Percentiles rank a stretch among this genome's conserved stretches.
These are phyloP conservation scores for Plantago coronopus DNA, from an alignment of 305 asterid genomes.

Conservation along the genomic window DNA sequence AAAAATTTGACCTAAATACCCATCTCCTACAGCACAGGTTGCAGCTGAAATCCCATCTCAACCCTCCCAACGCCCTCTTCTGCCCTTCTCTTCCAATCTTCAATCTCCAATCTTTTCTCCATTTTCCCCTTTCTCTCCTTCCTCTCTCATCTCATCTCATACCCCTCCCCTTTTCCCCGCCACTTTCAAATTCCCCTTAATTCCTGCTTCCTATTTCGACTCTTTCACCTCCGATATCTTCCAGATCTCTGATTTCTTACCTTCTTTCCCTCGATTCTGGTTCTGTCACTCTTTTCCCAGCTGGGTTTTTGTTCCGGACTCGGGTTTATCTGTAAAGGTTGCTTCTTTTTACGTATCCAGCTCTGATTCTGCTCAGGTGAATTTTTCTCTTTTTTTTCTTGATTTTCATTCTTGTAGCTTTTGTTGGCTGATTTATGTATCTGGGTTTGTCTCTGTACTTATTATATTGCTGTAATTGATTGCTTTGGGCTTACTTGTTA, in stretches of 20 bases:
- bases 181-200: constrained; percentile 49
- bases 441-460: background rate
- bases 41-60: constrained; percentile 53
- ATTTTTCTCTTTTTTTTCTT: background rate
- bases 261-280: background rate
- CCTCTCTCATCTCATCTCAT: constrained; percentile 39
- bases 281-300: background rate
- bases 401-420: background rate
- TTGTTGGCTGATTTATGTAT: constrained; percentile 19
- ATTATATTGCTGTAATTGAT: background rate
- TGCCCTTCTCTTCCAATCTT: constrained; percentile 60
- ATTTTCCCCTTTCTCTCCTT: constrained; percentile 18
- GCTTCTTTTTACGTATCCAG: background rate
- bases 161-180: constrained; percentile 67
- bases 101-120: constrained; percentile 1
- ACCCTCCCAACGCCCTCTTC: constrained; percentile 57
- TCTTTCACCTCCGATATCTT: background rate
- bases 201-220: background rate
- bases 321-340: background rate
- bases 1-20: constrained; percentile 85
- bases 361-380: background rate
- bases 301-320: constrained; percentile 5
- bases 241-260: background rate
- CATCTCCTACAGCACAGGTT: constrained; percentile 39
- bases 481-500: background rate